phyloP scores from a whole-genome alignment of 805 yeast species.

The Candida palmyrensis region DNA sequence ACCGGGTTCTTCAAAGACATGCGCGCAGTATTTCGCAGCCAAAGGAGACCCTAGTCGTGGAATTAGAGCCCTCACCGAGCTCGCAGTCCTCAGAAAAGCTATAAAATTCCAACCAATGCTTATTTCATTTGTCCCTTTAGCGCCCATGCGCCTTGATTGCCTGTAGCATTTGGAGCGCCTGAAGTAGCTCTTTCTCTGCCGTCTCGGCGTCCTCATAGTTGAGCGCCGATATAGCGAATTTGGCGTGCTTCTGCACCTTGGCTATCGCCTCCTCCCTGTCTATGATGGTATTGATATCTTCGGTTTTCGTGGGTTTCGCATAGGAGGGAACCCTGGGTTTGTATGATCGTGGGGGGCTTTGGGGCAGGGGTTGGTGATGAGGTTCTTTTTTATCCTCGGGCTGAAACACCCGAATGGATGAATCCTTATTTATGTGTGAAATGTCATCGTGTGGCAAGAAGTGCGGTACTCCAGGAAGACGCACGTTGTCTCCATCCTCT shows the following conservation, averaged over 20 bases:
- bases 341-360: slow-evolving; percentile 1
- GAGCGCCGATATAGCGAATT: slow-evolving; percentile 73
- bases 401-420: slow-evolving; percentile 32
- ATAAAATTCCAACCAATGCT: not conserved
- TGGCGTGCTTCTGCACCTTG: slow-evolving; percentile 63
- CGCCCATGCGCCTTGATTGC: not conserved
- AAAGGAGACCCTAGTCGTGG: not conserved
- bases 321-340: not conserved
- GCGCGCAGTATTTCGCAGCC: not conserved
- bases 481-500: slow-evolving; percentile 17
- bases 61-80: not conserved
- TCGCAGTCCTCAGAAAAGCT: not conserved
- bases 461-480: slow-evolving; percentile 39
- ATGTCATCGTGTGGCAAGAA: slow-evolving; percentile 37
- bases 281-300: slow-evolving; percentile 45
- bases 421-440: slow-evolving; percentile 29
- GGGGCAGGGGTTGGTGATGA: not conserved
- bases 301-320: slow-evolving; percentile 6
- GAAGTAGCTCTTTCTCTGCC: slow-evolving; percentile 55
- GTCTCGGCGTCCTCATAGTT: slow-evolving; percentile 71
- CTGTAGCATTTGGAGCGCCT: slow-evolving; percentile 45
- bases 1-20: too few relatives aligned
- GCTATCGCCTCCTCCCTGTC: slow-evolving; percentile 51
- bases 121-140: not conserved
- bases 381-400: slow-evolving; percentile 9